Conservation (phyloP, 257 asterid species). For the Solanum piurae region DNA sequence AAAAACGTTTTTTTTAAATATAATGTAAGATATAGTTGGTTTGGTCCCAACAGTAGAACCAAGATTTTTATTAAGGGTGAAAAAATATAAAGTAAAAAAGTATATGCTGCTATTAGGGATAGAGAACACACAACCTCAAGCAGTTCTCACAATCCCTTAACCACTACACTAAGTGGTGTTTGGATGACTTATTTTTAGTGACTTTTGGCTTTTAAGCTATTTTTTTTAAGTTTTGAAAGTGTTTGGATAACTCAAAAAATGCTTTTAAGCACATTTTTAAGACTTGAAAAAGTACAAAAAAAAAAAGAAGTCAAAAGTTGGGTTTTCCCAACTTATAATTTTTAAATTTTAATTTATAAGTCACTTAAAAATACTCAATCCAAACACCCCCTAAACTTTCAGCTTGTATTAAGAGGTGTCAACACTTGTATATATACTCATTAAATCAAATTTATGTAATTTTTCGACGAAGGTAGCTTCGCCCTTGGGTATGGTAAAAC, state of each 20-base stretch:
- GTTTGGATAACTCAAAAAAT: neutral
- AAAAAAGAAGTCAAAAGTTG: no score
- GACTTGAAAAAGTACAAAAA: rapidly evolving
- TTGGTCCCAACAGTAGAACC: neutral
- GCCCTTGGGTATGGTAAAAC: neutral
- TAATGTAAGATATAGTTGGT: neutral
- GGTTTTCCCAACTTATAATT: no score
- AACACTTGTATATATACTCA: neutral
- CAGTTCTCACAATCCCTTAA: neutral
- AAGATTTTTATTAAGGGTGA: neutral
- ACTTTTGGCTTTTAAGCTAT: neutral
- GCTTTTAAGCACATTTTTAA: neutral
- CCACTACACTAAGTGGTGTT: neutral
- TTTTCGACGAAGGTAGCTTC: no score
- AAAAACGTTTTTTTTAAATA: neutral
- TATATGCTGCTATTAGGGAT: neutral
- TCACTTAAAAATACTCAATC: no score
- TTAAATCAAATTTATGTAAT: no score
- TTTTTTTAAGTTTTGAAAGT: no score
- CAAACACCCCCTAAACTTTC: neutral
- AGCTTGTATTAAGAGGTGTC: neutral
- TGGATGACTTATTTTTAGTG: neutral
- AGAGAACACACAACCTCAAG: neutral
- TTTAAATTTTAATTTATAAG: no score
- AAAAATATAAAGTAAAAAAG: neutral